These are phyloP conservation scores for Cercospora nicotianae DNA, from an alignment of 2,329 filamentous ascomycete species.

Conservation along the genomic window DNA sequence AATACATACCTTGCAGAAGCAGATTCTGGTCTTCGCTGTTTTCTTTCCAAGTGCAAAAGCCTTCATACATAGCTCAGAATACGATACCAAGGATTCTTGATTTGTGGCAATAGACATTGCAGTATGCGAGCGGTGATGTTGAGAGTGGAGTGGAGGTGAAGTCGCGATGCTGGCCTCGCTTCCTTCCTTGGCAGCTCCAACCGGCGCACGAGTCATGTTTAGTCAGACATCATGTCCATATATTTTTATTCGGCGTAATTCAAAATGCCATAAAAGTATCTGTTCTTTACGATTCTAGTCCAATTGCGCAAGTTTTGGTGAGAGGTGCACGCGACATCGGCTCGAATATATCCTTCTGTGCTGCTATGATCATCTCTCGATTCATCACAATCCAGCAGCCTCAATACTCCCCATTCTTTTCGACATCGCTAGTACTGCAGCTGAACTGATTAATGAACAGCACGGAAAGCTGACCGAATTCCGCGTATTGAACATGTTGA, in stretches of 20 bases:
- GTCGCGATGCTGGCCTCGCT: neutral
- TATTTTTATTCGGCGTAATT: neutral
- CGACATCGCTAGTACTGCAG: neutral
- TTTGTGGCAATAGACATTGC: neutral
- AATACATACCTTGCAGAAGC: neutral
- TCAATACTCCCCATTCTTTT: neutral
- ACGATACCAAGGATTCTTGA: neutral
- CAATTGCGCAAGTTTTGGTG: neutral
- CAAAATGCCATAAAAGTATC: neutral
- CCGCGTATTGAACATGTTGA: neutral
- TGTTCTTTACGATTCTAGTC: neutral
- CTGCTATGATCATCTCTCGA: neutral
- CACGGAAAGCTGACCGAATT: neutral
- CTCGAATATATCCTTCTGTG: neutral
- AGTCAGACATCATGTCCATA: neutral
- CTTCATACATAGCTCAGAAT: too few relatives aligned
- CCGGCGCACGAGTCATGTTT: neutral
- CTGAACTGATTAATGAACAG: neutral
- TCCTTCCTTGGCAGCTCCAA: neutral
- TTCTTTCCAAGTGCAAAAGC: neutral
- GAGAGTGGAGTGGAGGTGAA: neutral
- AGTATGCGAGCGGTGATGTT: neutral
- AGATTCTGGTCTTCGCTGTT: neutral
- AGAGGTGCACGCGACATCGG: neutral
- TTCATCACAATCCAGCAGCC: neutral